Conservation (phyloP, 495 filamentous ascomycete species). For the Annulohypoxylon maeteangense region DNA sequence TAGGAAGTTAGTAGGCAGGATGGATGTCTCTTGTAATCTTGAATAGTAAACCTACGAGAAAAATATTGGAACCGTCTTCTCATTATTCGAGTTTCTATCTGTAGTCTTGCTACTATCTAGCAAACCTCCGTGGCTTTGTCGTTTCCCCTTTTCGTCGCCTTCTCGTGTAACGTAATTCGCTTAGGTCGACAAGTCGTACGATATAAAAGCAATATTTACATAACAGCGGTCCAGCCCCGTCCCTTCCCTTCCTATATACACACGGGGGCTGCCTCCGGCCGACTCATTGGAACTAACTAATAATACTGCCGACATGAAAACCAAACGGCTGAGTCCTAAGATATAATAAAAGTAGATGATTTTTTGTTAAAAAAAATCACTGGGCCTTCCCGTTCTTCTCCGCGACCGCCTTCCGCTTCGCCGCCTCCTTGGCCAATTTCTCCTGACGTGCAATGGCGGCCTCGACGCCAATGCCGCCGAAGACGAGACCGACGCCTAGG, state of each 20-base stretch:
- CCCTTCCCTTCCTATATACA: constrained; percentile 7
- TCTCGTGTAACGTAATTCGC: neutral
- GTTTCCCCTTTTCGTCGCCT: neutral
- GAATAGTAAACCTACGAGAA: neutral
- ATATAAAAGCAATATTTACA: neutral
- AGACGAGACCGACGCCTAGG: constrained; percentile 91
- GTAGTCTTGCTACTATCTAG: neutral
- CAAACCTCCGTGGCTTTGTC: neutral
- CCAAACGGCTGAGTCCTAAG: neutral
- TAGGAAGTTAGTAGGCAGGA: no score
- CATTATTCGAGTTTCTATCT: neutral
- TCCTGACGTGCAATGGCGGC: constrained; percentile 81
- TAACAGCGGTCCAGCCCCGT: neutral
- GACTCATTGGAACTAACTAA: neutral
- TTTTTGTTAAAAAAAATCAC: constrained; percentile 16
- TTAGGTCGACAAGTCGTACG: neutral
- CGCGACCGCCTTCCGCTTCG: constrained; percentile 61
- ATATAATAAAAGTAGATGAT: no score
- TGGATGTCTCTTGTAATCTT: no score
- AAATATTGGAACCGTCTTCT: neutral
- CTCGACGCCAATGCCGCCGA: constrained; percentile 94
- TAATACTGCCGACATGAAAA: neutral
- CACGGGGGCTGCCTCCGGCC: neutral
- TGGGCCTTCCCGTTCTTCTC: constrained; percentile 53
- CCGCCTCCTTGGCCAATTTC: constrained; percentile 82